Conservation (phyloP, 1,284 basidiomycete genomes). For the Leccinum griseonigrum region DNA sequence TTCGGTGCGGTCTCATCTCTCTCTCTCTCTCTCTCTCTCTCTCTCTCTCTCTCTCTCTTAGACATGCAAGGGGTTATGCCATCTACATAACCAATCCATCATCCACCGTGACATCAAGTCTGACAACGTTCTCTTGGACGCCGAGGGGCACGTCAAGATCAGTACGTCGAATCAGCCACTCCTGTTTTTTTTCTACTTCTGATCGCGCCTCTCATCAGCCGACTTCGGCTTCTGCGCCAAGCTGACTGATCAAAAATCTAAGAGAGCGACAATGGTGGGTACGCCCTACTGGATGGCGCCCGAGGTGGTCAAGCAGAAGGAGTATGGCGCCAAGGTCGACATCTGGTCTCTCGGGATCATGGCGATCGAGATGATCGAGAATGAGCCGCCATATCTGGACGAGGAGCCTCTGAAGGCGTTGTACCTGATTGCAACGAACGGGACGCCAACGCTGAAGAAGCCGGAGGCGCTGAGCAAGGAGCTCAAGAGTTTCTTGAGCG, state of each 20-base stretch:
- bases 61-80: slow-evolving; percentile 95
- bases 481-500: slow-evolving; percentile 93
- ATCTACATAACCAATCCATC: slow-evolving; percentile 91
- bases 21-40: too few relatives aligned
- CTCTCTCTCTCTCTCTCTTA: slow-evolving; percentile 31
- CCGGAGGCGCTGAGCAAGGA: slow-evolving; percentile 91
- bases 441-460: slow-evolving; percentile 95
- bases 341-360: slow-evolving; percentile 99
- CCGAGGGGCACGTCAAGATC: slow-evolving; percentile 93
- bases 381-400: slow-evolving; percentile 97
- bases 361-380: slow-evolving; percentile 99
- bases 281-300: slow-evolving; percentile 99
- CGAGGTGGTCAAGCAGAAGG: slow-evolving; percentile 98
- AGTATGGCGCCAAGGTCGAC: slow-evolving; percentile 98
- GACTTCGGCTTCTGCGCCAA: slow-evolving; percentile 99
- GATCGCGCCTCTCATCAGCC: slow-evolving; percentile 46
- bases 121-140: slow-evolving; percentile 93
- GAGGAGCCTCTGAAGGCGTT: slow-evolving; percentile 97
- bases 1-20: slow-evolving; percentile 5
- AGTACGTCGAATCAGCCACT: slow-evolving; percentile 54
- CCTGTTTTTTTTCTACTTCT: slow-evolving; percentile 2
- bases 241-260: slow-evolving; percentile 96
- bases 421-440: slow-evolving; percentile 97
- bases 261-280: slow-evolving; percentile 98
- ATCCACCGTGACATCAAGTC: slow-evolving; percentile 99